phyloP scores from a whole-genome alignment of 2,329 filamentous ascomycete species.

The Trichoderma sp. region DNA sequence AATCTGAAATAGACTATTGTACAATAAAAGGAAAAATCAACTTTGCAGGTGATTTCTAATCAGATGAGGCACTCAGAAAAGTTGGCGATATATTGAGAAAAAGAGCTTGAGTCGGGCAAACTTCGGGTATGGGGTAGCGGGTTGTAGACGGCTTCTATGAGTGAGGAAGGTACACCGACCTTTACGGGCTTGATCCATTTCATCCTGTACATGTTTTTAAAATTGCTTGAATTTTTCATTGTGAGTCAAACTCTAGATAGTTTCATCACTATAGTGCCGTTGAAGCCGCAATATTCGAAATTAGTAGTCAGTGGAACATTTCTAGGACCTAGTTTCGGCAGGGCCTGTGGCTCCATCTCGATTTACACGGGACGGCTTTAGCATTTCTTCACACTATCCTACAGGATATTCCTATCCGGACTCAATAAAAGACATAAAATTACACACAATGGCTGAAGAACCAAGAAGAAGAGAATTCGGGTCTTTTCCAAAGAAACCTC shows the following conservation, averaged over 20 bases:
- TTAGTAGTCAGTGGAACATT: neutral
- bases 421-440: neutral
- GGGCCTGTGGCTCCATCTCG: neutral
- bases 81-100: neutral
- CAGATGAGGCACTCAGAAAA: neutral
- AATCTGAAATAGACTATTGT: neutral
- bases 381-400: neutral
- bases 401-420: neutral
- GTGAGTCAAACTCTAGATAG: neutral
- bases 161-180: neutral
- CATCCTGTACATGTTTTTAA: neutral
- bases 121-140: conserved; percentile 20
- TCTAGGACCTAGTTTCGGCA: neutral
- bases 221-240: neutral
- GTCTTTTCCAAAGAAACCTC: neutral
- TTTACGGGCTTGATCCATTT: neutral
- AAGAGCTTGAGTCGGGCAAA: conserved; percentile 22
- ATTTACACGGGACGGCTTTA: neutral
- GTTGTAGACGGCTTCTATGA: neutral
- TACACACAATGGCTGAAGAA: neutral
- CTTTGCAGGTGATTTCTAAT: neutral
- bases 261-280: neutral
- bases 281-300: neutral
- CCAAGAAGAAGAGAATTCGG: neutral
- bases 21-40: neutral